These are phyloP conservation scores for Cryphonectria radicalis DNA, from an alignment of 2,329 filamentous ascomycete genomes.

Conservation along the genomic window DNA sequence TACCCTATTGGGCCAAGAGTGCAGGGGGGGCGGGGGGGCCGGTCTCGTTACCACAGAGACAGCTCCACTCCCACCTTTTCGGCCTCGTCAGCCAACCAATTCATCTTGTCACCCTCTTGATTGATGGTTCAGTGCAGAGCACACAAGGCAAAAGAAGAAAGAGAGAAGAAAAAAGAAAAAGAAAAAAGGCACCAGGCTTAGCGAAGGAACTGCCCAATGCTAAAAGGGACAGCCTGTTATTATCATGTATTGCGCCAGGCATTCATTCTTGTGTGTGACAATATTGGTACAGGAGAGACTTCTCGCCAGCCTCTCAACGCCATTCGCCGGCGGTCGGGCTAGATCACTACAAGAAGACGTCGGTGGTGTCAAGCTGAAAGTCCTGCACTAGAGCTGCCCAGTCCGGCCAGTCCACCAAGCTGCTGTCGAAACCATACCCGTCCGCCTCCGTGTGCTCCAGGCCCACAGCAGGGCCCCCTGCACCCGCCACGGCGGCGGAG, in stretches of 20 bases:
- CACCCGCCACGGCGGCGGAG: not conserved
- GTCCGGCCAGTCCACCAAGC: constrained; percentile 13
- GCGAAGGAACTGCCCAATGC: too few relatives aligned
- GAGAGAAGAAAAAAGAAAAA: too few relatives aligned
- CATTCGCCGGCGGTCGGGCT: not conserved
- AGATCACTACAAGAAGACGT: constrained; percentile 12
- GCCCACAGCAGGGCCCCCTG: not conserved
- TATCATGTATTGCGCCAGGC: not conserved
- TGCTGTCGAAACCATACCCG: not conserved
- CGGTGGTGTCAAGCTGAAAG: constrained; percentile 16
- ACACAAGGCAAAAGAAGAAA: too few relatives aligned
- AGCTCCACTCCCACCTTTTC: not conserved
- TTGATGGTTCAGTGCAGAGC: too few relatives aligned
- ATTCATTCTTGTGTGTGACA: not conserved
- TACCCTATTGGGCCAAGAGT: constrained; percentile 33
- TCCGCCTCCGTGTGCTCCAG: not conserved
- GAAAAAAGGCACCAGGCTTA: too few relatives aligned
- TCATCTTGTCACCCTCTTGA: not conserved
- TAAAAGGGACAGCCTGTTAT: not conserved
- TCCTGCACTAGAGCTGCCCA: constrained; percentile 16
- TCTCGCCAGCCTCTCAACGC: not conserved
- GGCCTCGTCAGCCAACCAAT: not conserved
- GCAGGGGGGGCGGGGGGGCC: constrained; percentile 16
- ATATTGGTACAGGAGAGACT: not conserved
- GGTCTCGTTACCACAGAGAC: constrained; percentile 34